Evolutionary conservation across 2,329 filamentous ascomycete species (phyloP).

Genomic region (Trichoderma atroviride): DNA sequence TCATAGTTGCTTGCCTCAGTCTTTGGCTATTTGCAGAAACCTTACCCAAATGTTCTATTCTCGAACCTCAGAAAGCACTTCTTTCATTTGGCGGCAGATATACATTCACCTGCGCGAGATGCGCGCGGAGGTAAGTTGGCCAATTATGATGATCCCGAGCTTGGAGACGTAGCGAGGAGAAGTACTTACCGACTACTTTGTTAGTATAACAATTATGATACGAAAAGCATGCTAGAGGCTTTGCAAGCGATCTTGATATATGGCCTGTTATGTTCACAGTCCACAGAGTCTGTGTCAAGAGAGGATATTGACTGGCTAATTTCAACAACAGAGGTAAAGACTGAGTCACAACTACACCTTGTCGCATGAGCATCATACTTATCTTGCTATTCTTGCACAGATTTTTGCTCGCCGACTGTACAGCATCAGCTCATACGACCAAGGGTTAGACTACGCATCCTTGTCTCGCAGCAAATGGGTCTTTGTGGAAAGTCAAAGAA

Average conservation of each 20-base stretch:
- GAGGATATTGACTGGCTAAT: not conserved
- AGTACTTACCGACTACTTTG: not conserved
- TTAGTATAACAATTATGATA: not conserved
- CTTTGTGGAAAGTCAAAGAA: not conserved
- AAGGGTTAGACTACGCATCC: not conserved
- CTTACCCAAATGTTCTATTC: conserved; percentile 5
- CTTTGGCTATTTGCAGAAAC: not conserved
- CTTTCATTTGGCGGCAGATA: conserved; percentile 19
- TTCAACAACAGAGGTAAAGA: not conserved
- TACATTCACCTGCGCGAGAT: not conserved
- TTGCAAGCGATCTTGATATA: not conserved
- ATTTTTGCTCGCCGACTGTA: not conserved
- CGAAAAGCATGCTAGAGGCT: not conserved
- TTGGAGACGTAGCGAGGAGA: not conserved
- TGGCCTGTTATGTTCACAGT: not conserved
- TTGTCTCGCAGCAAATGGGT: not conserved
- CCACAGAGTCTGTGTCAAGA: not conserved
- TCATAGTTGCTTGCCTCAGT: not conserved
- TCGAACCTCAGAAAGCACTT: not conserved
- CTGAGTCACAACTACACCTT: not conserved
- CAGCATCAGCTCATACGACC: not conserved
- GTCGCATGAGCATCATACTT: not conserved
- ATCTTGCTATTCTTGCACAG: not conserved
- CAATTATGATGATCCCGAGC: too few species aligned
- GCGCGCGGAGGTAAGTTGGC: not conserved